phyloP scores from a whole-genome alignment of 2,329 filamentous ascomycete species.

The Pseudogymnoascus sp. region DNA sequence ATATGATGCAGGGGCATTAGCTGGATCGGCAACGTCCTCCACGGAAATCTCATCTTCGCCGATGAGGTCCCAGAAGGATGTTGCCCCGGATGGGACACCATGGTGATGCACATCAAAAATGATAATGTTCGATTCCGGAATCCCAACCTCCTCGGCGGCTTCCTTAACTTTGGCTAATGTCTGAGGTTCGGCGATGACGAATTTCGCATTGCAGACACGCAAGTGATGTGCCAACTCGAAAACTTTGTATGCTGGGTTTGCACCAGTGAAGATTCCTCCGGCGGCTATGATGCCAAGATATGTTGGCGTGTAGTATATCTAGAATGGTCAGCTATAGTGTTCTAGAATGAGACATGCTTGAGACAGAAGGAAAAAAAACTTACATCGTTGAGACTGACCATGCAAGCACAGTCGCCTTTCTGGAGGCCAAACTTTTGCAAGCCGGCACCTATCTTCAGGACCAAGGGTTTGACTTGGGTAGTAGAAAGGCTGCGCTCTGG shows the following conservation, averaged over 20 bases:
- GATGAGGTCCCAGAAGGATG: neutral
- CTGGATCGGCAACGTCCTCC: conserved; percentile 17
- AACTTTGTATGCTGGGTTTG: conserved; percentile 23
- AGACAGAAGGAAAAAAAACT: neutral
- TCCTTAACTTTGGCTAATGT: conserved; percentile 16
- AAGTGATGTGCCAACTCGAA: conserved; percentile 25
- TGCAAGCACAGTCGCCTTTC: conserved; percentile 24
- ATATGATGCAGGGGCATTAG: conserved; percentile 35
- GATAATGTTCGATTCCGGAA: conserved; percentile 19
- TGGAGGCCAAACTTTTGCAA: conserved; percentile 21
- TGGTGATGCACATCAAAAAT: conserved; percentile 10
- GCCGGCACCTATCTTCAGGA: conserved; percentile 22
- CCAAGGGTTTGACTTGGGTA: conserved; percentile 19
- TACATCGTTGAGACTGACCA: conserved; percentile 26
- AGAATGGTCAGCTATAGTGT: neutral
- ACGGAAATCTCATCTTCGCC: neutral
- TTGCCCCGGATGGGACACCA: neutral
- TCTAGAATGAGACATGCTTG: neutral
- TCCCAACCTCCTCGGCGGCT: conserved; percentile 23
- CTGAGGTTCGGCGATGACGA: conserved; percentile 22
- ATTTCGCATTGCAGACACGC: conserved; percentile 19
- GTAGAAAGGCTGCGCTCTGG: conserved; percentile 17
- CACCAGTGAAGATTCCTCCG: conserved; percentile 22
- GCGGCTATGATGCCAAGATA: conserved; percentile 22
- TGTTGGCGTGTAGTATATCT: conserved; percentile 20